Percentiles rank a stretch among this genome's conserved stretches.
These are phyloP conservation scores for Vanrija sp. DNA, from an alignment of 1,284 basidiomycete species.

Conservation along the genomic window DNA sequence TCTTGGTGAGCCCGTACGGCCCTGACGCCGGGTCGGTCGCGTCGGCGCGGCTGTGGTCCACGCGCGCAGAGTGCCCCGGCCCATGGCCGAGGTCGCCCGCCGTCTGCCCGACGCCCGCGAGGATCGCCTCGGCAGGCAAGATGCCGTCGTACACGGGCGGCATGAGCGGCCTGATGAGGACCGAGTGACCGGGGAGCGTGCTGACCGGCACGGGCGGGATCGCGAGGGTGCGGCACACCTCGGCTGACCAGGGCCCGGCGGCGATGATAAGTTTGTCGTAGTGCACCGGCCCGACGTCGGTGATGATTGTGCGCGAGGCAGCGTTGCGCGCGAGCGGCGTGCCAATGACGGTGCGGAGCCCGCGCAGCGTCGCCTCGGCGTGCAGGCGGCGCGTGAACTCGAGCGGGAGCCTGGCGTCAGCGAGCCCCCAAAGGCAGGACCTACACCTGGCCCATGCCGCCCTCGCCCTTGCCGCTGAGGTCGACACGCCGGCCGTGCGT, in stretches of 20 bases:
- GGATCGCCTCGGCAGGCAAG: slow-evolving; percentile 8
- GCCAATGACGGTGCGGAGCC: slow-evolving; percentile 11
- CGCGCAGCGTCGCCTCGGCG: slow-evolving; percentile 4
- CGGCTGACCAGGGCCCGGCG: slow-evolving; percentile 12
- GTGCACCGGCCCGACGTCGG: slow-evolving; percentile 1
- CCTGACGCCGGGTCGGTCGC: not conserved
- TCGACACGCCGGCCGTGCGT: slow-evolving; percentile 7
- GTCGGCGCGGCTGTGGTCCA: not conserved
- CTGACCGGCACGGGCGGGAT: slow-evolving; percentile 7
- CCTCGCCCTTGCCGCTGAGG: slow-evolving; percentile 1
- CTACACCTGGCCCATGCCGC: slow-evolving; percentile 8
- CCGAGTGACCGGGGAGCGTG: slow-evolving; percentile 6
- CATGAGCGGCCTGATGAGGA: slow-evolving; percentile 2
- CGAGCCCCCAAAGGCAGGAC: too few species aligned
- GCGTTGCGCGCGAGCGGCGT: slow-evolving; percentile 2
- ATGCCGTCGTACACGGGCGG: not conserved
- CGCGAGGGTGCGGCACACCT: slow-evolving; percentile 8
- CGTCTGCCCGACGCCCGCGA: slow-evolving; percentile 7
- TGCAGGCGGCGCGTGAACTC: slow-evolving; percentile 8
- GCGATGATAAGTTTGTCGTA: slow-evolving; percentile 13
- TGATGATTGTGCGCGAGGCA: not conserved
- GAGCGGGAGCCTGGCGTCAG: slow-evolving; percentile 3
- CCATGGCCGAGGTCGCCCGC: not conserved
- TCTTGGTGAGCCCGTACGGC: not conserved
- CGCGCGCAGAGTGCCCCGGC: not conserved